Evolutionary conservation across 108 stramenopile species (phyloP).

Genomic region (Skeletonema tropicum): DNA sequence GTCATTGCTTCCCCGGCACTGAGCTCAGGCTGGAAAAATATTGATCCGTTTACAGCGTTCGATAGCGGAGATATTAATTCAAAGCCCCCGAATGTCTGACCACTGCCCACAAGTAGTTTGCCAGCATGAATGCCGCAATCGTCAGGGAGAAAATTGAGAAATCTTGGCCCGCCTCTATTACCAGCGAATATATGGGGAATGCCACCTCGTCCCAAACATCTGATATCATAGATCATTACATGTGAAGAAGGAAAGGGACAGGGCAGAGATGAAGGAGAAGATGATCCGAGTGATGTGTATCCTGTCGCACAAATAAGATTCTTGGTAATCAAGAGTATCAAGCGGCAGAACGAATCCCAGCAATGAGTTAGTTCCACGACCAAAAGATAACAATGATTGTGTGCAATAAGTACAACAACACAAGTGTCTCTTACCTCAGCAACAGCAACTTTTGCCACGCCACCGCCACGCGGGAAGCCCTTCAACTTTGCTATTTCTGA

Average conservation of each 20-base stretch:
- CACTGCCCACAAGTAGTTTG: constrained; percentile 71
- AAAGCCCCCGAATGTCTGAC: constrained; percentile 75
- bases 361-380: background rate
- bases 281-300: constrained; percentile 40
- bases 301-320: constrained; percentile 83
- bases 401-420: too few relatives aligned
- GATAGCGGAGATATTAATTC: constrained; percentile 72
- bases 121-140: constrained; percentile 8
- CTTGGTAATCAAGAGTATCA: background rate
- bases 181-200: constrained; percentile 70
- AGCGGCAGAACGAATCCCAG: background rate
- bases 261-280: constrained; percentile 39
- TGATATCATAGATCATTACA: constrained; percentile 75
- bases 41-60: constrained; percentile 31
- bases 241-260: constrained; percentile 77
- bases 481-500: constrained; percentile 66
- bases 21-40: constrained; percentile 65
- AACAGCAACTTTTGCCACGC: constrained; percentile 67
- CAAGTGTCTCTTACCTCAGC: constrained; percentile 57
- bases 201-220: constrained; percentile 81
- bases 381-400: background rate
- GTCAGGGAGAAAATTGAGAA: constrained; percentile 69
- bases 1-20: constrained; percentile 70
- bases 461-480: constrained; percentile 58
- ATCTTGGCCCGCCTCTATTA: constrained; percentile 59